Evolutionary conservation across 306 rosid genomes (phyloP), one percentile per base, ranked within the genome.

Genomic region (Casuarina equisetifolia): DNA sequence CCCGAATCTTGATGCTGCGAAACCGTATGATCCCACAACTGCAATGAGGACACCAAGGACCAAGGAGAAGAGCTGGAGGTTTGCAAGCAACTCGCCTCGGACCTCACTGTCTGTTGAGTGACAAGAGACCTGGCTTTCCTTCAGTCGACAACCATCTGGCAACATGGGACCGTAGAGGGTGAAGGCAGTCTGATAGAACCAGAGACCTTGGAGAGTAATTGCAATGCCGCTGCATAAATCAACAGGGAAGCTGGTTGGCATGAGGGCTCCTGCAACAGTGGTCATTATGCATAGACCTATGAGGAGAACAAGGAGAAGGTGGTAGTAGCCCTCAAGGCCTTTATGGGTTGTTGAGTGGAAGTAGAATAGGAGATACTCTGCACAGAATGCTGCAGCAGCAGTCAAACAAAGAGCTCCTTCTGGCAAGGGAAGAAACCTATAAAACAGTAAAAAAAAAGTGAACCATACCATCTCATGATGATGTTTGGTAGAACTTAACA

Each of bases 181-280:
- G 88, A 96, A 89, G 4, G 99, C 98, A 9, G 99, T 92, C 80
- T 92, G 99, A 83, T 93, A 96, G 88, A 96, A 96, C 98, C 99
- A 96, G 16, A 92, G 80, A 59, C 99, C 99, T 77, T 96, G 99
- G n/a, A 96, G 92, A 55, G 98, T 81, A 12, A 96, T 75, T 42
- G 92, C 96, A 9, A 92, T 85, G 76, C 99, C 96, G 12, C 78
- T 79, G 32, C 91, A 84, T 70, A 96, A 70, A 68, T 92, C 98
- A 64, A 85, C 84, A 0, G 97, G 91, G 80, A 92, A 96, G 82
- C 90, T 92, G 70, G 93, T 90, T 43, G 96, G 96, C n/a, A 92
- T 40, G 67, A 96, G 81, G 32, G 96, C 89, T 9, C 96, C 99
- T 0, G 87, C 86, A 54, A 90, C 66, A 16, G 92, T 80, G 19